Conservation (phyloP, 176 grass and related monocot genomes). For the Aegilops tauschii region DNA sequence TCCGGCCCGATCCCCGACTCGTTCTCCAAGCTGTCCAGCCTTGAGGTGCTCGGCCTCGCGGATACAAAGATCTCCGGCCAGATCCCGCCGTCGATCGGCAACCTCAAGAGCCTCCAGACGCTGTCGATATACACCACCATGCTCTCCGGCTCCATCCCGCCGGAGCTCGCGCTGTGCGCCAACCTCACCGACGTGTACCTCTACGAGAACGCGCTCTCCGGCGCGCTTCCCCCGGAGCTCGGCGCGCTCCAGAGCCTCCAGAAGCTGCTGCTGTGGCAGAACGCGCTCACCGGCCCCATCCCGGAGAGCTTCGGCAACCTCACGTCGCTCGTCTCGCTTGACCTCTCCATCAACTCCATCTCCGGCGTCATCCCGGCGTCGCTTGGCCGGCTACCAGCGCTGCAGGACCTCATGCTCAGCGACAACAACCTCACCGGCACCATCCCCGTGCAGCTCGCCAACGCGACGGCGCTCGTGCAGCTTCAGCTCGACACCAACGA, state of each 20-base stretch:
- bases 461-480: conserved; percentile 65
- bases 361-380: conserved; percentile 65
- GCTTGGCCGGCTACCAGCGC: conserved; percentile 44
- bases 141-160: conserved; percentile 73
- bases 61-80: conserved; percentile 86
- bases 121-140: conserved; percentile 78
- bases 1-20: conserved; percentile 61
- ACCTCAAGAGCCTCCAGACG: conserved; percentile 63
- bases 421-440: conserved; percentile 95
- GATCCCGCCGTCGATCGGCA: conserved; percentile 60
- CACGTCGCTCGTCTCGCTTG: conserved; percentile 56
- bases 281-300: conserved; percentile 77
- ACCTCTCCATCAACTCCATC: conserved; percentile 95
- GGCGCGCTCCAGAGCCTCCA: conserved; percentile 56
- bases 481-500: conserved; percentile 95
- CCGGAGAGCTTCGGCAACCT: conserved; percentile 79
- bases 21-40: conserved; percentile 47
- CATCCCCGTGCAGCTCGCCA: conserved; percentile 60
- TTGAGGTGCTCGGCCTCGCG: conserved; percentile 76
- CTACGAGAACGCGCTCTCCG: conserved; percentile 87
- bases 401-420: conserved; percentile 95
- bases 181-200: conserved; percentile 83
- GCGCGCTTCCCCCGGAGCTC: conserved; percentile 54
- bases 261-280: conserved; percentile 94
- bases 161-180: conserved; percentile 69